Percentiles rank a stretch among this genome's conserved stretches.
Conservation (phyloP, 108 stramenopile genomes). For the Craspedostauros australis region DNA sequence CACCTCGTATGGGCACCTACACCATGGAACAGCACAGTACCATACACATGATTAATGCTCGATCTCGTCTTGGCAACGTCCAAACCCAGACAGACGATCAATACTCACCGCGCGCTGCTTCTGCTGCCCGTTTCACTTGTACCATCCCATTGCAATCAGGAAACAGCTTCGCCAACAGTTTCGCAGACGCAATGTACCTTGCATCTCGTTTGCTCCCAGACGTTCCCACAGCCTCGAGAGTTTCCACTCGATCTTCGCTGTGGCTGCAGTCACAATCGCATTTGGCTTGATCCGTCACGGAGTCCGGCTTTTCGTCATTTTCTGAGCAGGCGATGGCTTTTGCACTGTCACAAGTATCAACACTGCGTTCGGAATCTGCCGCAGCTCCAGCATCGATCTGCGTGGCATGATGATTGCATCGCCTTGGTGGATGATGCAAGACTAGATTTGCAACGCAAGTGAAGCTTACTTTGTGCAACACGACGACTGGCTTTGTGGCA, state of each 20-base stretch:
- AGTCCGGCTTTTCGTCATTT: not conserved
- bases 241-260: slow-evolving; percentile 12
- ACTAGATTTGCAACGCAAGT: too few relatives aligned
- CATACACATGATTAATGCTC: too few relatives aligned
- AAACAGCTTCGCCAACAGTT: slow-evolving; percentile 68
- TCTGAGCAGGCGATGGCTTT: slow-evolving; percentile 8
- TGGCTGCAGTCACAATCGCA: too few relatives aligned
- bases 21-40: too few relatives aligned
- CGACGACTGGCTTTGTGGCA: too few relatives aligned
- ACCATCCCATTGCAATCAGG: slow-evolving; percentile 70
- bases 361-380: slow-evolving; percentile 2
- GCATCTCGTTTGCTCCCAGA: slow-evolving; percentile 78
- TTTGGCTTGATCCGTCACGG: not conserved
- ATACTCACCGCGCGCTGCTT: slow-evolving; percentile 64
- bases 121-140: slow-evolving; percentile 80
- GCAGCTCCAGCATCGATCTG: slow-evolving; percentile 29
- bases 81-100: too few relatives aligned
- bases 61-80: too few relatives aligned
- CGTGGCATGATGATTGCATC: slow-evolving; percentile 22
- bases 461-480: too few relatives aligned
- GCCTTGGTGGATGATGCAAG: slow-evolving; percentile 29
- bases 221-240: slow-evolving; percentile 44
- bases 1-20: too few relatives aligned
- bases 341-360: slow-evolving; percentile 27
- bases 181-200: slow-evolving; percentile 72